Conservation (phyloP, 768 basidiomycete genomes). For the Podaxis rugospora region DNA sequence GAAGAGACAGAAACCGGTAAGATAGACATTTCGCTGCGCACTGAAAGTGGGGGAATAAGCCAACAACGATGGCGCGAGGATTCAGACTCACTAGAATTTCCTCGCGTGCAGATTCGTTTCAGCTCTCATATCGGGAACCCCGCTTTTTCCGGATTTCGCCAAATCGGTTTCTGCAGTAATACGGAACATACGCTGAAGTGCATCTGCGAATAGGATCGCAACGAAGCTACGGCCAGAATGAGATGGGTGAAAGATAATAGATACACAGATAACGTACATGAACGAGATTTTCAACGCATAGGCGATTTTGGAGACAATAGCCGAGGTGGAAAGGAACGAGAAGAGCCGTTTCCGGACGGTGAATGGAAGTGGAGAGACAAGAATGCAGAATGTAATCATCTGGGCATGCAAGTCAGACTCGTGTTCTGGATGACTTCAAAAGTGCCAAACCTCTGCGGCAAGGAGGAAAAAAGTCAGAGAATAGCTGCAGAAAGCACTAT, state of each 20-base stretch:
- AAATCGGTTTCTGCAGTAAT: conserved; percentile 67
- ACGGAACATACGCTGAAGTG: conserved; percentile 89
- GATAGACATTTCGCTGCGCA: conserved; percentile 86
- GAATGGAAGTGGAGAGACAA: conserved; percentile 86
- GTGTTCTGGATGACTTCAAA: background rate
- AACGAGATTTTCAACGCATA: conserved; percentile 94
- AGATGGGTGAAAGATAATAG: background rate
- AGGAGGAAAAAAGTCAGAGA: conserved; percentile 77
- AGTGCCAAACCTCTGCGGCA: conserved; percentile 54
- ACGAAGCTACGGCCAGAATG: conserved; percentile 53
- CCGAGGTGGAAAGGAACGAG: conserved; percentile 63
- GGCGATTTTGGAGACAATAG: conserved; percentile 76
- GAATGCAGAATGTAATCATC: conserved; percentile 82
- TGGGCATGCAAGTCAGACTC: conserved; percentile 18
- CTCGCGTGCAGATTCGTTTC: conserved; percentile 90
- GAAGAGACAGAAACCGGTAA: conserved; percentile 93
- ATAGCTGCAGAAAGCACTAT: conserved; percentile 43
- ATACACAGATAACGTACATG: conserved; percentile 52
- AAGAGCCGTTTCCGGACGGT: conserved; percentile 67
- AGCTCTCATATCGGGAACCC: conserved; percentile 59
- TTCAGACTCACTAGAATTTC: conserved; percentile 78
- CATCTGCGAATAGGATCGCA: conserved; percentile 83
- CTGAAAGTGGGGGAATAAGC: conserved; percentile 30
- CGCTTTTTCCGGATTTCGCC: conserved; percentile 52
- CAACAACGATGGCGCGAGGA: background rate